phyloP scores from a whole-genome alignment of 441 rosid genomes.

The Biscutella auriculata region DNA sequence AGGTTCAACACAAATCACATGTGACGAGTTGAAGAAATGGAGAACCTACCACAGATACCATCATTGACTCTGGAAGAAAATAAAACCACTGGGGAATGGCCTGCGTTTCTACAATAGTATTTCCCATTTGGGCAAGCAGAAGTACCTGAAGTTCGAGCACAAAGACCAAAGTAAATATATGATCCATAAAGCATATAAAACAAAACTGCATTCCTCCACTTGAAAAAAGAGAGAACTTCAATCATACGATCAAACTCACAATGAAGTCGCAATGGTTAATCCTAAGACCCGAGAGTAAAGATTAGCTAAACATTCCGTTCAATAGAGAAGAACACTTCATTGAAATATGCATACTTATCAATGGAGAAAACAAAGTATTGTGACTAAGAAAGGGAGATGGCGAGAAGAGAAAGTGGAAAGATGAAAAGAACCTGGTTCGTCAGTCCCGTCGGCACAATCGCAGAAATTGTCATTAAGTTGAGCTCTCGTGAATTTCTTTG shows the following conservation, averaged over 20 bases:
- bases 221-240: background rate
- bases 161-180: background rate
- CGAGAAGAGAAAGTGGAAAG: background rate
- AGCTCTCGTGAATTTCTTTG: slow-evolving; percentile 56
- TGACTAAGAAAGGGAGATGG: too few relatives aligned
- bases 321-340: background rate
- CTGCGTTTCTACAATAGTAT: slow-evolving; percentile 72
- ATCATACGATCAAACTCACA: background rate
- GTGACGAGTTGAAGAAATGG: background rate
- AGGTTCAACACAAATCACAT: background rate
- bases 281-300: background rate
- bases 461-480: slow-evolving; percentile 91
- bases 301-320: background rate
- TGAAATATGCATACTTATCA: background rate
- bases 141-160: slow-evolving; percentile 39
- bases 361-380: too few relatives aligned
- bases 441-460: slow-evolving; percentile 81
- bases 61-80: slow-evolving; percentile 91
- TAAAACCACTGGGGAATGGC: slow-evolving; percentile 42
- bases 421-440: slow-evolving; percentile 61
- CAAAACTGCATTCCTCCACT: background rate
- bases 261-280: background rate
- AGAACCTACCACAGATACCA: slow-evolving; percentile 72
- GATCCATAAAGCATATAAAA: background rate
- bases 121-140: slow-evolving; percentile 79